Conservation (phyloP, 2,329 filamentous ascomycete species). For the Aspergillus ustus region DNA sequence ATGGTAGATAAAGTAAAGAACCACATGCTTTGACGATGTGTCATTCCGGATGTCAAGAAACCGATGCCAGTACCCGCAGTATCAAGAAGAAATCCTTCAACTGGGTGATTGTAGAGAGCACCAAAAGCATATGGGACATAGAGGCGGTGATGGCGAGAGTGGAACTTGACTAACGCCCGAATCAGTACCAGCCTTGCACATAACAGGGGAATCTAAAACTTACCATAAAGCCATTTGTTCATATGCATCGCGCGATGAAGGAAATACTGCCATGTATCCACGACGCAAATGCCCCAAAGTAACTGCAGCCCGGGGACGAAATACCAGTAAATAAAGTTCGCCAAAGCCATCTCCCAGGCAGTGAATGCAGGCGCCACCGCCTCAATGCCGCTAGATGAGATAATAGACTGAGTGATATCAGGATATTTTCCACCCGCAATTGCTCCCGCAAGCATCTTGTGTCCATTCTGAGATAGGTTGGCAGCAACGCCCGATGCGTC, state of each 20-base stretch:
- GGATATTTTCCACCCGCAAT: conserved; percentile 84
- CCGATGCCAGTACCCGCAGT: conserved; percentile 83
- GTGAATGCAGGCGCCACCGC: conserved; percentile 73
- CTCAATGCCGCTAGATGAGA: conserved; percentile 55
- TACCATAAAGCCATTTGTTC: conserved; percentile 96
- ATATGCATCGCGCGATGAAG: conserved; percentile 95
- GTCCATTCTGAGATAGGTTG: conserved; percentile 67
- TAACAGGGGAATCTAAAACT: conserved; percentile 41
- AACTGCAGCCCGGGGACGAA: conserved; percentile 79
- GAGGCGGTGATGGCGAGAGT: conserved; percentile 92
- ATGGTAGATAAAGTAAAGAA: conserved; percentile 89
- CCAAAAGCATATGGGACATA: conserved; percentile 98
- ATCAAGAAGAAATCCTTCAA: conserved; percentile 93
- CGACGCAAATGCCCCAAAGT: conserved; percentile 70
- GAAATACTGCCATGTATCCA: conserved; percentile 99
- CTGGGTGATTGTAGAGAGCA: conserved; percentile 92
- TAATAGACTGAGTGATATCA: conserved; percentile 64
- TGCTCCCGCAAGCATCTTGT: conserved; percentile 75
- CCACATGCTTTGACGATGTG: conserved; percentile 80
- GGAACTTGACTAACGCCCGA: conserved; percentile 71
- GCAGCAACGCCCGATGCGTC: conserved; percentile 76
- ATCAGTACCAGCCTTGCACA: conserved; percentile 6
- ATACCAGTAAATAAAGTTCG: conserved; percentile 78
- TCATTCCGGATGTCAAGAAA: conserved; percentile 82
- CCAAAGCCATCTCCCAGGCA: conserved; percentile 76